Evolutionary conservation across 2,329 filamentous ascomycete genomes (phyloP), one percentile per base, ranked within the genome.

Genomic region (Ophiostoma ulmi): DNA sequence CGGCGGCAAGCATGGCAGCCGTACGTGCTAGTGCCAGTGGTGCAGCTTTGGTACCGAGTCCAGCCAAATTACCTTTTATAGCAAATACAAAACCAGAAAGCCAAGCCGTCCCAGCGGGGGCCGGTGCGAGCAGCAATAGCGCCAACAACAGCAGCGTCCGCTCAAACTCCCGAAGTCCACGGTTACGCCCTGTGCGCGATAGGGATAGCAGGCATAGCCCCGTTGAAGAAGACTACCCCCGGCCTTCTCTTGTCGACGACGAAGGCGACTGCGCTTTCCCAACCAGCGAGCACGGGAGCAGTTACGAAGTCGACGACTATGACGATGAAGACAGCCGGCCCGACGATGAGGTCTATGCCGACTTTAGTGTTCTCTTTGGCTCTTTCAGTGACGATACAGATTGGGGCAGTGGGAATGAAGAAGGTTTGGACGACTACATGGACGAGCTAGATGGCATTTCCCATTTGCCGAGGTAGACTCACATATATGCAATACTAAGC

Each of bases 381-480:
- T 78, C 79, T 1, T 76, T 75, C 0, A 73, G 73, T 10, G 75
- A 74, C 1, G 76, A 74, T 5, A 22, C 63, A 6, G 74, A 77
- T 2, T 73, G 76, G 10, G 63, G 68, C 8, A 44, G 68, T 4
- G 73, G 74, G 4, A 78, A 78, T 5, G 79, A 81, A 10, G 77
- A 78, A 2, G 81, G 78, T 5, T 84, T 84, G 70, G 85, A 87
- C 75, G 84, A 86, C 74, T 86, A 84, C 74, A 79, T 87, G 74
- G 85, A 87, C 73, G 84, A 86, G 72, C 75, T 87, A 72, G 85
- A 87, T 73, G 85, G 84, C 11, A 85, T 87, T 72, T 82, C 83
- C 7, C 86, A 84, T 77, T 74, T 78, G 48, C 77, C 75, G 22
- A 77, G 78, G 74, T 75, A 63, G 26, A 48, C 17, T 48, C 17